Base-by-base conservation (phyloP, 1,284 basidiomycete species). In the Abortiporus biennis region DNA sequence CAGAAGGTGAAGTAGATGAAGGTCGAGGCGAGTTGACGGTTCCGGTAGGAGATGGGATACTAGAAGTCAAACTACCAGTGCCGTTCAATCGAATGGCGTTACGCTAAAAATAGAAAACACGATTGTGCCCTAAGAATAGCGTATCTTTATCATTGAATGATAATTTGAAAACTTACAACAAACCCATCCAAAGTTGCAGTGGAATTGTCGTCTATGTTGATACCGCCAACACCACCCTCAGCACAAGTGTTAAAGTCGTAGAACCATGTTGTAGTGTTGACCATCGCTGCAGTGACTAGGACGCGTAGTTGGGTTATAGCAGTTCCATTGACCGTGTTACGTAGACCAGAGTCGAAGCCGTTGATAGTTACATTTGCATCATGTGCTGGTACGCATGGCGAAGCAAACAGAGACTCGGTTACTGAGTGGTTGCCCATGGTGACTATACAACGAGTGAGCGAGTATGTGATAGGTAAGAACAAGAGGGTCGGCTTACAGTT, bases 191-290 rank as follows among this genome's bases (percentile, higher is more conserved):
- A 54, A 3, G 76, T 78, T 61, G 74, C 62, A 8, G 56, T 61
- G 32, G 63, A 68, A 27, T 62, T 65, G 30, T 68, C 68, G 47
- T 80, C 76, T 44, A 64, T 49, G 53, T 82, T 81, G 50, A 81
- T 76, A 2, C 61, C 78, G 38, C 78, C 79, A 27, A 81, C 78
- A 22, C 76, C 78, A 38, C 78, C 79, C 38, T 66, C 44, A 2
- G 63, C 67, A 56, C 79, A 82, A 13, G 69, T 72, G 49, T 67
- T 68, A 43, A 51, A 54, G 59, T 82, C 79, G 57, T 63, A 82
- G 59, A 77, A 80, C 78, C 78, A 82, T 36, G 79, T 65, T 49
- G 67, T 67, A 34, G 60, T 57, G 49, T 72, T 67, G 34, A 22
- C 23, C 8, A 43, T 35, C 4, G 58, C 55, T 6, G 53, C 44